A percentile compares a stretch with the other conserved stretches of the same genome.
These are phyloP conservation scores for Hanseniaspora thailandica DNA, from an alignment of 805 yeast species.

Conservation along the genomic window DNA sequence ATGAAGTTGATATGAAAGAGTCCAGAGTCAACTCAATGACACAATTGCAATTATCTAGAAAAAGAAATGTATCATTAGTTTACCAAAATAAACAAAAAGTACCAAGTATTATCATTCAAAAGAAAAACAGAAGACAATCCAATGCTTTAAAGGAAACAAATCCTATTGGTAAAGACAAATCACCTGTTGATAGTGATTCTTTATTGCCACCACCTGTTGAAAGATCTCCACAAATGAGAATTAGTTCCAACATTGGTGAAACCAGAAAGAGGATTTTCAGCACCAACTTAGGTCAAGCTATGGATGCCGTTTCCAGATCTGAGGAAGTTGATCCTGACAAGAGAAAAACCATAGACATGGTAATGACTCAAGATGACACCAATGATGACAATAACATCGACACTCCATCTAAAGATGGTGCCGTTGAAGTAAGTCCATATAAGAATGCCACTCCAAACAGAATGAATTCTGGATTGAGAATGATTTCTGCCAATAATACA, in stretches of 20 bases:
- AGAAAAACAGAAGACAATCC: conserved; percentile 19
- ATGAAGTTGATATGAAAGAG: not conserved
- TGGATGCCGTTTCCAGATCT: conserved; percentile 31
- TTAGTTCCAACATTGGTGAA: conserved; percentile 28
- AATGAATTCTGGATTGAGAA: conserved; percentile 25
- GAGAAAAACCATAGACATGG: conserved; percentile 29
- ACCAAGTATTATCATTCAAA: conserved; percentile 22
- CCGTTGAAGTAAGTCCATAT: not conserved
- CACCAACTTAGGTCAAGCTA: conserved; percentile 21
- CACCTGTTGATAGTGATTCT: conserved; percentile 20
- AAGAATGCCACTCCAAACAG: conserved; percentile 20
- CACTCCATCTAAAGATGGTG: not conserved
- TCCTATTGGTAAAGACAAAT: conserved; percentile 15
- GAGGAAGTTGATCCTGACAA: conserved; percentile 31
- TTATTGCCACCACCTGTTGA: conserved; percentile 31
- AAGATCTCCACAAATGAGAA: conserved; percentile 30
- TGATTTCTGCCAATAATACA: conserved; percentile 22
- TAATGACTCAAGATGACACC: conserved; percentile 15
- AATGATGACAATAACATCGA: not conserved
- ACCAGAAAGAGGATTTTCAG: conserved; percentile 23
- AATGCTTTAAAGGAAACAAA: conserved; percentile 18
- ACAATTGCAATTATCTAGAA: conserved; percentile 13
- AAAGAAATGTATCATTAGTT: conserved; percentile 13
- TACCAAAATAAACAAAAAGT: conserved; percentile 6
- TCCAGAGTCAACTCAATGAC: conserved; percentile 10